Evolutionary conservation across 495 filamentous ascomycete species (phyloP).

Genomic region (Penicillium roqueforti): DNA sequence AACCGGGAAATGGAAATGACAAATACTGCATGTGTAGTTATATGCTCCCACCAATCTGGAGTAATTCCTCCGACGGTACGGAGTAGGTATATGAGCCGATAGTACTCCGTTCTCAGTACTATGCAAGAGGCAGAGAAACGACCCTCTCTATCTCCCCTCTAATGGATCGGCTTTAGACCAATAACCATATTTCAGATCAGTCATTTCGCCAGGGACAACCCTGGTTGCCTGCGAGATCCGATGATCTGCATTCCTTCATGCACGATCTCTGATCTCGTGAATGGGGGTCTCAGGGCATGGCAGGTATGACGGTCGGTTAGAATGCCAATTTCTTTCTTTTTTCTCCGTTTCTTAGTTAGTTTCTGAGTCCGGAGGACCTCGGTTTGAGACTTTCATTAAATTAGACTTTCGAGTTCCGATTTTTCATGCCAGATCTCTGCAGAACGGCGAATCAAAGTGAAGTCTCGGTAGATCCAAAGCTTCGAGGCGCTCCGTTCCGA

Average conservation of each 20-base stretch:
- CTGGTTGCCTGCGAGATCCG: constrained; percentile 19
- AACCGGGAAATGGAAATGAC: constrained; percentile 12
- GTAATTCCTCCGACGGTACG: constrained; percentile 6
- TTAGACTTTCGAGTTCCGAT: neutral
- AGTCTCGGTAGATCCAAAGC: neutral
- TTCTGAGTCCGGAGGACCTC: neutral
- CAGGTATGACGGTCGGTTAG: constrained; percentile 15
- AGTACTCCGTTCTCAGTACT: too few relatives aligned
- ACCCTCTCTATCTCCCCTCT: neutral
- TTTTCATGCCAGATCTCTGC: neutral
- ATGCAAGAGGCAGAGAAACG: neutral
- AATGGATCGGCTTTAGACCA: neutral
- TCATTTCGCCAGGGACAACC: constrained; percentile 1
- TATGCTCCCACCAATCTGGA: neutral
- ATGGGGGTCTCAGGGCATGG: constrained; percentile 1
- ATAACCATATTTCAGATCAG: neutral
- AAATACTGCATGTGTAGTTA: neutral
- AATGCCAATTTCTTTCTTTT: constrained; percentile 6
- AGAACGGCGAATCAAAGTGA: neutral
- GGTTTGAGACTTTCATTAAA: neutral
- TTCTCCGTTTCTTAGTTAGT: neutral
- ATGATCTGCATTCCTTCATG: constrained; percentile 35
- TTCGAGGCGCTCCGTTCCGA: neutral
- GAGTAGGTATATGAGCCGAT: too few relatives aligned
- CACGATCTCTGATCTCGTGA: constrained; percentile 26